Base-by-base conservation (phyloP, 345 rosid species). In the Eucalyptus microcorys region DNA sequence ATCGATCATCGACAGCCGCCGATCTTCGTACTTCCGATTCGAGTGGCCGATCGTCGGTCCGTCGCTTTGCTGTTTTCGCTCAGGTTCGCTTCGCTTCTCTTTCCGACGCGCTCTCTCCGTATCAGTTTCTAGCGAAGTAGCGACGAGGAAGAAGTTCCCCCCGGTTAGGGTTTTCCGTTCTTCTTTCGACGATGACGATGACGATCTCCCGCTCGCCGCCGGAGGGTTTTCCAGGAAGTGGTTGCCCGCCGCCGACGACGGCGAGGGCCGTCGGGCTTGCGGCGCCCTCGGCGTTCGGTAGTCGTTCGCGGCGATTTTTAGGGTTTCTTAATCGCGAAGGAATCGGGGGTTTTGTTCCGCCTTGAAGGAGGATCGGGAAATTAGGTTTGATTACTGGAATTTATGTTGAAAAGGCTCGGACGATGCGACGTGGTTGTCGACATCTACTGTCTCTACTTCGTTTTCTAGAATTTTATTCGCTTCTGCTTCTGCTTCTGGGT, bases 41-140 rank as follows among this genome's bases (percentile, higher is more conserved):
- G 64, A 57, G 64, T 10, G 64, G 3, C 52, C 64, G 3, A 57
- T 57, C 64, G 64, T 24, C 3, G 13, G 64, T 57, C 0, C 64
- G 14, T 57, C 0, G 64, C n/a, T 2, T 26, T 50, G n/a, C n/a
- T 0, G 64, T 57, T 26, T 57, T 53, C 10, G n/a, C 30, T 11
- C 0, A 57, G 64, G 64, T 57, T 57, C 30, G 64, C 64, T 57
- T 24, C 5, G 64, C 64, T 57, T 57, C n/a, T 57, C 64, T 57
- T 57, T 27, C 26, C 64, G 64, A 10, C n/a, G 64, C 7, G 22
- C 57, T 57, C 14, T 57, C n/a, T 26, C 6, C n/a, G n/a, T 10
- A 26, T 53, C 30, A 24, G 64, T 26, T 57, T 57, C n/a, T 26
- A 57, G 64, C 64, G 30, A 57, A 57, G 64, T 57, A 57, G 30